Percentiles rank a stretch among this genome's conserved stretches.
Conservation (phyloP, 1,139 yeast genomes). For the Nakaseomyces kungkrabaensis region DNA sequence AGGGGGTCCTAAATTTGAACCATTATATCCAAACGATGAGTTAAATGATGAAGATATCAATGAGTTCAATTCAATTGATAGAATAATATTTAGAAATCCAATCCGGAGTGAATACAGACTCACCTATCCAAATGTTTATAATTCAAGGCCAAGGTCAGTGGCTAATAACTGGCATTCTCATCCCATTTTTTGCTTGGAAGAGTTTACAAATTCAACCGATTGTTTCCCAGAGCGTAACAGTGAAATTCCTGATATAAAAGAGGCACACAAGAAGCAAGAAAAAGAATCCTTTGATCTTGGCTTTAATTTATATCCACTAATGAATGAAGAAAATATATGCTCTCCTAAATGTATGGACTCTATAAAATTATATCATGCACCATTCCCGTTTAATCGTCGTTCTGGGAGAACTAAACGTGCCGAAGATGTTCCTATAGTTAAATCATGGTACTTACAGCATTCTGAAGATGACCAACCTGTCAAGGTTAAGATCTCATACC, state of each 20-base stretch:
- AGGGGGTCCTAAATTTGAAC: slow-evolving; percentile 95
- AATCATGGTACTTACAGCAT: slow-evolving; percentile 72
- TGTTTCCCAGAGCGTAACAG: neutral
- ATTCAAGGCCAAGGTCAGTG: slow-evolving; percentile 64
- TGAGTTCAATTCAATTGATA: slow-evolving; percentile 81
- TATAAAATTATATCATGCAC: slow-evolving; percentile 63
- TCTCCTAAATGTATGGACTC: slow-evolving; percentile 48
- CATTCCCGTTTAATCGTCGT: slow-evolving; percentile 72
- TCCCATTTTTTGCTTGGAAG: slow-evolving; percentile 40
- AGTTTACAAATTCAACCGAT: neutral
- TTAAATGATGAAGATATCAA: slow-evolving; percentile 60
- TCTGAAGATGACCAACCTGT: slow-evolving; percentile 51
- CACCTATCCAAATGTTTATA: slow-evolving; percentile 78
- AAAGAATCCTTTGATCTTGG: slow-evolving; percentile 20
- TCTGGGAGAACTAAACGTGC: slow-evolving; percentile 70
- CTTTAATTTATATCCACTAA: slow-evolving; percentile 36
- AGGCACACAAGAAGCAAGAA: neutral
- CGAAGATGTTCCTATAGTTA: slow-evolving; percentile 79
- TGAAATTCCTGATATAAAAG: neutral
- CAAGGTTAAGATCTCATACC: slow-evolving; percentile 79
- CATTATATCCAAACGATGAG: slow-evolving; percentile 59
- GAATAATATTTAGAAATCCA: slow-evolving; percentile 71
- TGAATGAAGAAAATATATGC: slow-evolving; percentile 35
- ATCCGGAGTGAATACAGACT: slow-evolving; percentile 75
- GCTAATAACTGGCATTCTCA: slow-evolving; percentile 51